These are phyloP conservation scores for Nephelium lappaceum DNA, from an alignment of 345 rosid species.

Conservation along the genomic window DNA sequence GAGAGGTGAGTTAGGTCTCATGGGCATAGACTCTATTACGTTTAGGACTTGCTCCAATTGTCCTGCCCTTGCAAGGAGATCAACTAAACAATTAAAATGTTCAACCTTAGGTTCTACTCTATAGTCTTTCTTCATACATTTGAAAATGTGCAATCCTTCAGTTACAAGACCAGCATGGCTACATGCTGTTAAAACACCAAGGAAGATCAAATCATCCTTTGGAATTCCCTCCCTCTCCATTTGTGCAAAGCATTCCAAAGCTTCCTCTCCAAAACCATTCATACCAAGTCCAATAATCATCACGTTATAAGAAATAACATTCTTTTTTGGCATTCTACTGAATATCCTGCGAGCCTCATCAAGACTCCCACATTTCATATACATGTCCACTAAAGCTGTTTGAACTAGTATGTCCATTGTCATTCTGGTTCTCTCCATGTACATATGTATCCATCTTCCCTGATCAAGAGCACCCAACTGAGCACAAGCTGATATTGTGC, in stretches of 20 bases:
- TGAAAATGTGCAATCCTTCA: constrained; percentile 32
- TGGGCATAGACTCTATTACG: constrained; percentile 29
- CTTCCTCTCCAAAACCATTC: constrained; percentile 41
- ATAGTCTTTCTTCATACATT: constrained; percentile 25
- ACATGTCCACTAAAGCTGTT: constrained; percentile 42
- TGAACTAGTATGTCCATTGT: constrained; percentile 32
- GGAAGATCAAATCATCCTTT: constrained; percentile 35
- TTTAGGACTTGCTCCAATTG: constrained; percentile 25
- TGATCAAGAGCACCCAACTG: constrained; percentile 40
- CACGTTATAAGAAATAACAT: constrained; percentile 35
- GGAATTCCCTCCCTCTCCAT: constrained; percentile 35
- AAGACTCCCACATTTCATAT: constrained; percentile 43
- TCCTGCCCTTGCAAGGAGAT: constrained; percentile 33
- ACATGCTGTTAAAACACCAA: constrained; percentile 38
- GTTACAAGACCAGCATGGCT: constrained; percentile 33
- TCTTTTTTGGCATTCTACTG: constrained; percentile 30
- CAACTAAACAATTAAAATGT: constrained; percentile 39
- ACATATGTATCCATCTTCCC: constrained; percentile 45
- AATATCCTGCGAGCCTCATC: constrained; percentile 34
- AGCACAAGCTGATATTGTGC: constrained; percentile 41
- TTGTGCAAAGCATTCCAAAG: constrained; percentile 31
- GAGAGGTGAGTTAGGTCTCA: constrained; percentile 27
- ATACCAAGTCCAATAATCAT: constrained; percentile 45
- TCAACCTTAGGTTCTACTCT: constrained; percentile 35
- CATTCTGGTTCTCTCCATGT: constrained; percentile 24